Evolutionary conservation across 192 early-diverging fungal genomes (phyloP), one percentile per base, ranked within the genome.

Genomic region (Chytriomyces sp.): DNA sequence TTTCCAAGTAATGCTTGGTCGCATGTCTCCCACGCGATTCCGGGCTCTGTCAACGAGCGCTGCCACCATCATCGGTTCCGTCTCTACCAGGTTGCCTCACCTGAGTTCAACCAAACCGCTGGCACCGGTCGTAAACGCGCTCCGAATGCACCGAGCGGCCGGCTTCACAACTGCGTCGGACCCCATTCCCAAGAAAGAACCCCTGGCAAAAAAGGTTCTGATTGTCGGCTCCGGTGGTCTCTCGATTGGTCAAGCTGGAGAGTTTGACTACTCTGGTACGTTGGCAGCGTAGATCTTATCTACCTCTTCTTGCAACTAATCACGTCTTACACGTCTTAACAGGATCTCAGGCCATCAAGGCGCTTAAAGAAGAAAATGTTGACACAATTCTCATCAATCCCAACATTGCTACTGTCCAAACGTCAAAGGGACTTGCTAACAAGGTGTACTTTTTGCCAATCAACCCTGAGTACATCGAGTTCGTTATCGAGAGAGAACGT

Each of bases 361-460:
- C 97, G 20, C 85, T 98, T 69, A 90, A 91, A 72, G 96, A 99
- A 81, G 93, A 94, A 45, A 89, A 89, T 23, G 91, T 99, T 69
- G 80, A 97, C 76, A 99, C 97, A 3, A 91, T 99, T 45, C 85
- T 99, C n/a, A 91, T 98, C 72, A 99, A 99, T 84, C 97, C 97
- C 65, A 99, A 99, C 84, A 99, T 99, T 82, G 97, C 97, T 47
- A 99, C 97, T 5, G 94, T 98, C 61, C 97, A 99, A 89, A 99
- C 97, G 45, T 93, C 92, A 43, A 90, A 95, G 78, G 92, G 91
- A 60, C 88, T 99, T 48, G 97, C 97, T 1, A 94, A 97, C 84
- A 87, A 89, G 49, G 96, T 97, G 26, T 99, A 97, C 89, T 99
- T 99, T 80, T 77, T 98, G 45, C 97, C 97, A 7, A 92, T 98